A percentile compares a stretch with the other conserved stretches of the same genome.
phyloP scores from a whole-genome alignment of 1,139 yeast genomes.

The Scheffersomyces titani region DNA sequence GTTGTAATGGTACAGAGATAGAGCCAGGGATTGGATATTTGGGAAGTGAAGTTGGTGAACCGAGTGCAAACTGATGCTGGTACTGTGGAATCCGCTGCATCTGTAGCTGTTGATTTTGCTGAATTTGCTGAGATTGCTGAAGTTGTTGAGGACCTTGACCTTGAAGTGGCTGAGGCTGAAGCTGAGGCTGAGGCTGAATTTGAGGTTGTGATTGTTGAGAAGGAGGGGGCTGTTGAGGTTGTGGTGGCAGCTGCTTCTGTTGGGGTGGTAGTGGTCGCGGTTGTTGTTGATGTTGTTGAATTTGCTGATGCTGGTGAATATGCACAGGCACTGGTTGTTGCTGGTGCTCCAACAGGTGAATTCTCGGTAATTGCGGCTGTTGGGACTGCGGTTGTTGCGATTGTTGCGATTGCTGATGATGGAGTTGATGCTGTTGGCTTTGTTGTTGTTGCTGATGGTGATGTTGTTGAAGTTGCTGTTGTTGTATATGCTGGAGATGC shows the following conservation, averaged over 20 bases:
- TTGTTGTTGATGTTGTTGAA: conserved; percentile 4
- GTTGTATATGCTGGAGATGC: not conserved
- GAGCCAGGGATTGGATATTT: not conserved
- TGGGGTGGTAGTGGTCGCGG: conserved; percentile 5
- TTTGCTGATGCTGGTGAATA: conserved; percentile 3
- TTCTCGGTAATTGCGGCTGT: conserved; percentile 2
- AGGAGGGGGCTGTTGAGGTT: conserved; percentile 4
- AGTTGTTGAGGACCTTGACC: conserved; percentile 4
- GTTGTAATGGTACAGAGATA: not conserved
- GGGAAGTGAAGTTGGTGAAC: not conserved
- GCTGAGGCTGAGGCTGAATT: conserved; percentile 3
- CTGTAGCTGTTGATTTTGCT: not conserved
- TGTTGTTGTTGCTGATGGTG: not conserved
- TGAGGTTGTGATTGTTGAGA: conserved; percentile 4
- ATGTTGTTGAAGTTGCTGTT: not conserved
- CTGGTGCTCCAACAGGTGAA: conserved; percentile 5
- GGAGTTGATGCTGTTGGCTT: conserved; percentile 2
- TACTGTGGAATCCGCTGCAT: too few relatives aligned
- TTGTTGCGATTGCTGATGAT: conserved; percentile 5
- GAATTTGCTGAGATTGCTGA: conserved; percentile 4
- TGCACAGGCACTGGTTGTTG: conserved; percentile 1
- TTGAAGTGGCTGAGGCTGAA: conserved; percentile 8
- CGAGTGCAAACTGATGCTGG: not conserved
- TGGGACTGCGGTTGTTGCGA: conserved; percentile 5
- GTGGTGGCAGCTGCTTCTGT: conserved; percentile 6